Conservation (phyloP, 1,284 basidiomycete genomes). For the Entoloma clypeatum region DNA sequence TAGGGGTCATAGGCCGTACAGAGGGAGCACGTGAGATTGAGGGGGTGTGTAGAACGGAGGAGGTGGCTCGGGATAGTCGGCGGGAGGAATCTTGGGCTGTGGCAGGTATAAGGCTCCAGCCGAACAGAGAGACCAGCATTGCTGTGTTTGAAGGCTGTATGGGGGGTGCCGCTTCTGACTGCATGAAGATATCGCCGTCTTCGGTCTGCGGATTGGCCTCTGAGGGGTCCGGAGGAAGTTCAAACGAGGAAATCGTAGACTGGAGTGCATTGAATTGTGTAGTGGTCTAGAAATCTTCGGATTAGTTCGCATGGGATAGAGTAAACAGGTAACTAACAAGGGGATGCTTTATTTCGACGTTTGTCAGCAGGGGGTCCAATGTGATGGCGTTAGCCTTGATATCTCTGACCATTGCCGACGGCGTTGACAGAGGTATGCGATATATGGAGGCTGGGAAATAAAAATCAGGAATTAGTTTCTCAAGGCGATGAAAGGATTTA, state of each 20-base stretch:
- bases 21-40: constrained; percentile 45
- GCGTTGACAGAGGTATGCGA: constrained; percentile 65
- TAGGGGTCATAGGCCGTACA: constrained; percentile 28
- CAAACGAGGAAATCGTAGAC: constrained; percentile 34
- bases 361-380: constrained; percentile 50
- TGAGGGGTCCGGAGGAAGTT: constrained; percentile 11
- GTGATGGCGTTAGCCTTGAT: constrained; percentile 52
- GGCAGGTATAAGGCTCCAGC: constrained; percentile 58
- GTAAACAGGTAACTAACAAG: constrained; percentile 42
- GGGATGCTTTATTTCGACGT: constrained; percentile 65
- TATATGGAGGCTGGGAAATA: constrained; percentile 60
- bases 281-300: constrained; percentile 33
- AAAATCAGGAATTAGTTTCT: constrained; percentile 6
- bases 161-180: constrained; percentile 12
- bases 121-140: constrained; percentile 62
- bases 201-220: constrained; percentile 11
- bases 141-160: constrained; percentile 50
- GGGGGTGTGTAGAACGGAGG: constrained; percentile 40
- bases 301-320: constrained; percentile 7
- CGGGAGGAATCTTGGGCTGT: constrained; percentile 32
- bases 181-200: constrained; percentile 16
- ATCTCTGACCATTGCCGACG: constrained; percentile 53
- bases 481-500: constrained; percentile 32
- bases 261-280: constrained; percentile 43
- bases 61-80: constrained; percentile 33